Base-by-base conservation (phyloP, 2,329 filamentous ascomycete genomes). In the Microdochium nivale region DNA sequence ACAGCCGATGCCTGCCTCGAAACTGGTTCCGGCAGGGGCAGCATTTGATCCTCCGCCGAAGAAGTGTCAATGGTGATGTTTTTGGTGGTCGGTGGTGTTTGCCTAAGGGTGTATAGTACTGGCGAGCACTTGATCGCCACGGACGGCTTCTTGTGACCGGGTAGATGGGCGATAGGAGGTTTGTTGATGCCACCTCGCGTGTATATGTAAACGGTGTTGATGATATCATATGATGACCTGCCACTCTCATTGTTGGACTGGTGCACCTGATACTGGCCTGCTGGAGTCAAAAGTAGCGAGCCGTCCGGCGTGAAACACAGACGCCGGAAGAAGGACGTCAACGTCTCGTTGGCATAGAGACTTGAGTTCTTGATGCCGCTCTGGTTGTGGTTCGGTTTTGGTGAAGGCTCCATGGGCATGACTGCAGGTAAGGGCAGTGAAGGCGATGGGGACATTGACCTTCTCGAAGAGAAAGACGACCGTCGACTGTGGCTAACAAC, bases 151-250 rank as follows among this genome's bases (percentile, higher is more conserved):
- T 96, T 99, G 70, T 97, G 92, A 1, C 94, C 94, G 0, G 94
- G 94, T 7, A 99, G 78, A 69, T 97, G 94, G 7, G 92, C 90
- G 52, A 97, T 87, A 2, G 94, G 94, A 1, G 94, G 90, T 66
- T 95, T 96, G 71, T 96, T 97, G 63, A 99, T 90, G 24, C 94
- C 94, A 27, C 91, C 94, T 60, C 94, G 80, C 0, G 92, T 96
- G 68, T 99, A 99, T 51, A 99, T 94, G 69, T 99, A 99, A 23
- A 99, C 95, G 0, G 94, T 99, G 65, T 99, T 99, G 60, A 88
- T 90, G 49, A 96, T 80, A 58, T 99, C 92, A 59, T 94, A 92
- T 1, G 79, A 79, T 0, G 83, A 78, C 67, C 91, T 95, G 2
- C 76, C 71, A 48, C 80, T 80, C 23, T 84, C 73, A 1, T 65